Percentiles rank a stretch among this genome's conserved stretches.
These are phyloP conservation scores for Asclepias syriaca DNA, from an alignment of 257 asterid genomes.

Conservation along the genomic window DNA sequence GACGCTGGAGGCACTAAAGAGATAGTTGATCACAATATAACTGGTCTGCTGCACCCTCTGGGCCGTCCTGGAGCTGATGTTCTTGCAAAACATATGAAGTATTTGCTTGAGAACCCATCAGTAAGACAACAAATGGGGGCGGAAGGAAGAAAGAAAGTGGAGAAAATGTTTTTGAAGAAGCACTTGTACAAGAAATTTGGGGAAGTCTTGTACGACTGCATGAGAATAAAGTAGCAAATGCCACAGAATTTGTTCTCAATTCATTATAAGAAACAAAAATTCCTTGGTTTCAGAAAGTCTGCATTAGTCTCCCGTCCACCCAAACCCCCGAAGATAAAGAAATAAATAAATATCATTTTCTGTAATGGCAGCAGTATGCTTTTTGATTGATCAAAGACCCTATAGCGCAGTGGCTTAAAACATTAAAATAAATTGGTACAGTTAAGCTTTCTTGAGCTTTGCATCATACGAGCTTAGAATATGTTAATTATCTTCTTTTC, in stretches of 20 bases:
- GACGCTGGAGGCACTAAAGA: slow-evolving; percentile 92
- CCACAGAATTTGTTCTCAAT: slow-evolving; percentile 14
- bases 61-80: slow-evolving; percentile 67
- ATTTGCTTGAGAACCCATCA: slow-evolving; percentile 51
- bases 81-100: slow-evolving; percentile 62
- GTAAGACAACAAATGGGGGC: slow-evolving; percentile 69
- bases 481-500: too few relatives aligned
- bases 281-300: neutral
- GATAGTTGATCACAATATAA: slow-evolving; percentile 69
- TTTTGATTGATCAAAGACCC: neutral
- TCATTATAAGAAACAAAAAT: slow-evolving; percentile 9
- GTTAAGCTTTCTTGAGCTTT: neutral
- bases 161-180: slow-evolving; percentile 76
- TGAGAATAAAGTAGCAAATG: slow-evolving; percentile 59
- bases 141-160: slow-evolving; percentile 77
- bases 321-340: neutral
- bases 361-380: neutral
- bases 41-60: slow-evolving; percentile 87
- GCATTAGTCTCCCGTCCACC: neutral
- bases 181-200: slow-evolving; percentile 91
- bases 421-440: neutral
- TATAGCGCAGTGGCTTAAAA: neutral
- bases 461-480: neutral
- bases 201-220: slow-evolving; percentile 77
- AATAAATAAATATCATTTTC: slow-evolving; percentile 1